These are phyloP conservation scores for Pythium coloratum DNA, from an alignment of 352 stramenopile genomes.

Conservation along the genomic window DNA sequence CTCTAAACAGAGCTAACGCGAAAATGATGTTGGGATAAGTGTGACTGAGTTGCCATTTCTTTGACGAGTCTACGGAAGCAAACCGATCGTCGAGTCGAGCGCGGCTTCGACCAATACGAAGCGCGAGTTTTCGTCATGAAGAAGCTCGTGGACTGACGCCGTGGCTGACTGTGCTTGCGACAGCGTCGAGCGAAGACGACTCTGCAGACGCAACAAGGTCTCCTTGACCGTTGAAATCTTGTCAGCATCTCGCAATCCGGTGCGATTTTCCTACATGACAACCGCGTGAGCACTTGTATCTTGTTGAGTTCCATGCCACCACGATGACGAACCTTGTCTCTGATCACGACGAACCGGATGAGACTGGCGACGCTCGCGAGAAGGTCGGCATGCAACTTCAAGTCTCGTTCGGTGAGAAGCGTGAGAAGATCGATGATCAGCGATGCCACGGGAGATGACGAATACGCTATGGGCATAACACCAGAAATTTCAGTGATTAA, in stretches of 20 bases:
- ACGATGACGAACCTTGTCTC: slow-evolving; percentile 47
- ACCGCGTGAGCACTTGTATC: background rate
- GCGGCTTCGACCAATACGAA: background rate
- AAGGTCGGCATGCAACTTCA: slow-evolving; percentile 60
- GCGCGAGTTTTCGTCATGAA: slow-evolving; percentile 1
- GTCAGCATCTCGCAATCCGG: background rate
- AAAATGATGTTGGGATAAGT: background rate
- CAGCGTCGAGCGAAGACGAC: slow-evolving; percentile 23
- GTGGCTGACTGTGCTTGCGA: background rate
- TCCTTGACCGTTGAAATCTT: slow-evolving; percentile 5
- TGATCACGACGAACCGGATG: slow-evolving; percentile 58
- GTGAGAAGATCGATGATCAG: slow-evolving; percentile 38
- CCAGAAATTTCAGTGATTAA: background rate
- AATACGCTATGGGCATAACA: slow-evolving; percentile 17
- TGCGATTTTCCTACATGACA: slow-evolving; percentile 10
- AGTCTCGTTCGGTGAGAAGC: slow-evolving; percentile 53
- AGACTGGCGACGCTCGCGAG: slow-evolving; percentile 70
- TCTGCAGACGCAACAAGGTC: slow-evolving; percentile 15
- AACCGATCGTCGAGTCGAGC: background rate
- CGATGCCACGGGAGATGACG: slow-evolving; percentile 20
- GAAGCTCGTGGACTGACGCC: background rate
- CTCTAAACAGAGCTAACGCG: background rate
- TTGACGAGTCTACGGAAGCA: background rate
- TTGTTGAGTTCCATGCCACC: background rate
- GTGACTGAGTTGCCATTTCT: background rate